Base-by-base conservation (phyloP, 352 stramenopile species). In the Achlya hypogyna region DNA sequence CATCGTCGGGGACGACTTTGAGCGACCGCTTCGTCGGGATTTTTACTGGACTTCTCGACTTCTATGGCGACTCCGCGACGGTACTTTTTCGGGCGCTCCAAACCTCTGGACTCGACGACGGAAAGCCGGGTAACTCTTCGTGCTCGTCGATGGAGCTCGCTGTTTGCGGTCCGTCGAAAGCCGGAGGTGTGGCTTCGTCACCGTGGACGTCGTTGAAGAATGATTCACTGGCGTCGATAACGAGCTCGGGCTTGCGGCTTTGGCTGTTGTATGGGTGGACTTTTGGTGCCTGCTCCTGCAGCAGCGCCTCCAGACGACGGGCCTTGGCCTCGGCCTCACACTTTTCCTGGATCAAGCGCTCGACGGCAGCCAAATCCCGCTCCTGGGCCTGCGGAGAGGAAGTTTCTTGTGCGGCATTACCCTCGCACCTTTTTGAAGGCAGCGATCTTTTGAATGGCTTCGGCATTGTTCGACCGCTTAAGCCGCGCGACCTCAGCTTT, bases 331-430 rank as follows among this genome's bases (percentile, higher is more conserved):
- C 60, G 34, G 60, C 60, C 5, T n/a, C 60, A 16, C 59, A 47
- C 23, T 67, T 67, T n/a, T 54, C 60, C 23, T 42, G 14, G 22
- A 67, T 34, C n/a, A 67, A 27, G 5, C 29, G 45, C 34, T 67
- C 60, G 1, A 67, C 60, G 5, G 34, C 60, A 4, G n/a, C 42
- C n/a, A 67, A 43, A n/a, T 67, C 60, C 23, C 60, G 60, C 28
- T 47, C 27, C 43, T 67, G 60, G 12, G 60, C 60, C 60, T 67
- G 32, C 5, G 25, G 16, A 18, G 16, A 18, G 42, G 52, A n/a
- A n/a, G n/a, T n/a, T n/a, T n/a, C n/a, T n/a, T n/a, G n/a, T n/a
- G n/a, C n/a, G n/a, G n/a, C n/a, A 20, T 22, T 49, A 49, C 18
- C 22, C 22, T 49, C 42, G 18, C 18, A 56, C 49, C 16, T 10